These are phyloP conservation scores for Coemansia sp. DNA, from an alignment of 192 early-diverging fungal species.

Conservation along the genomic window DNA sequence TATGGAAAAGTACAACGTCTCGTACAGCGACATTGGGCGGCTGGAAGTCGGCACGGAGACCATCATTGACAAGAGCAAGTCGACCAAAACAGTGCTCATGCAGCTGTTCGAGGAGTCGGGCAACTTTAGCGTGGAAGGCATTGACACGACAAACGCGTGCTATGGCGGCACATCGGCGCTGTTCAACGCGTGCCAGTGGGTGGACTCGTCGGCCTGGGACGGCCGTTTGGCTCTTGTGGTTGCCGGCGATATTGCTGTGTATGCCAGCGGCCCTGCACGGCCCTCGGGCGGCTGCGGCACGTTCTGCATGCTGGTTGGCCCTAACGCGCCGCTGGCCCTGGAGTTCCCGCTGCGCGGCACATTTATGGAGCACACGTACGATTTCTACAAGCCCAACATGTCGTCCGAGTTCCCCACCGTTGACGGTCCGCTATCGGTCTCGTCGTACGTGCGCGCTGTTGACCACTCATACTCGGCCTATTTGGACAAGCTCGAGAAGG, in stretches of 20 bases:
- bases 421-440: slow-evolving; percentile 91
- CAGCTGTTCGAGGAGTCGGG: slow-evolving; percentile 86
- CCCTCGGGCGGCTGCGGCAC: slow-evolving; percentile 93
- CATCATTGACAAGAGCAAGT: slow-evolving; percentile 99
- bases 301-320: slow-evolving; percentile 88
- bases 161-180: slow-evolving; percentile 97
- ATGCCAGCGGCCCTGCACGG: slow-evolving; percentile 85
- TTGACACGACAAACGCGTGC: slow-evolving; percentile 98
- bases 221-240: slow-evolving; percentile 87
- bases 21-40: slow-evolving; percentile 82
- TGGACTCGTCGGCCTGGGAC: slow-evolving; percentile 92
- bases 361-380: slow-evolving; percentile 96
- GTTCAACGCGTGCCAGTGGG: slow-evolving; percentile 97
- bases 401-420: slow-evolving; percentile 96
- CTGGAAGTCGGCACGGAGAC: slow-evolving; percentile 99
- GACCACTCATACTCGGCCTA: slow-evolving; percentile 88
- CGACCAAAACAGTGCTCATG: slow-evolving; percentile 96
- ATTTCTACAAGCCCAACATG: slow-evolving; percentile 99
- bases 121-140: slow-evolving; percentile 93
- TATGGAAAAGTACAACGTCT: slow-evolving; percentile 90
- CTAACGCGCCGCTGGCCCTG: slow-evolving; percentile 90
- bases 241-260: slow-evolving; percentile 96
- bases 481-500: slow-evolving; percentile 67
- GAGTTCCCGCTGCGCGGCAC: slow-evolving; percentile 85
- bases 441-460: slow-evolving; percentile 87